Percentiles rank a stretch among this genome's conserved stretches.
phyloP scores from a whole-genome alignment of 495 filamentous ascomycete genomes.

The Penicillium samsonianum region DNA sequence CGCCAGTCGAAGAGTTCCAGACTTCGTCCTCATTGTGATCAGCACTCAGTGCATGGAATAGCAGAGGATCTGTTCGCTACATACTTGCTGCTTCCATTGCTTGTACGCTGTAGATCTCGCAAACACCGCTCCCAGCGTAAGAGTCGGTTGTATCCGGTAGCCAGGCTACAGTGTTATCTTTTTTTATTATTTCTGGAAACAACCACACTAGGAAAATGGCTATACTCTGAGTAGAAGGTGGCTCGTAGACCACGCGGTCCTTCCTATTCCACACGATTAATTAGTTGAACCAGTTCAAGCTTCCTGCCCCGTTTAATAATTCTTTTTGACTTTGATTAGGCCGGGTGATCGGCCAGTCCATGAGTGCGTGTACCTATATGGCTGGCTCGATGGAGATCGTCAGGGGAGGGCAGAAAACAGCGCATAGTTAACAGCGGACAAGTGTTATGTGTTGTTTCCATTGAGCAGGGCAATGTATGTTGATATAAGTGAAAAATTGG shows the following conservation, averaged over 20 bases:
- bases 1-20: constrained; percentile 9
- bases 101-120: not conserved
- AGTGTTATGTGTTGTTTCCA: not conserved
- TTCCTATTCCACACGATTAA: not conserved
- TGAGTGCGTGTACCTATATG: not conserved
- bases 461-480: not conserved
- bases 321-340: not conserved
- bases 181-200: not conserved
- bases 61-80: not conserved
- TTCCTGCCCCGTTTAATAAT: not conserved
- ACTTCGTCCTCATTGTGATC: constrained; percentile 1
- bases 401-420: constrained; percentile 15
- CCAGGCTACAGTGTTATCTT: constrained; percentile 7
- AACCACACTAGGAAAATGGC: not conserved
- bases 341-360: constrained; percentile 15
- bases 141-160: not conserved
- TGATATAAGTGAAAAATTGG: not conserved
- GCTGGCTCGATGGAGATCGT: constrained; percentile 7
- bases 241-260: not conserved
- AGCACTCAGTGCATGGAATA: not conserved
- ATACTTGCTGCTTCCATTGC: not conserved
- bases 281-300: not conserved
- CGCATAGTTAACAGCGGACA: not conserved
- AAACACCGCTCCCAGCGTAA: not conserved
- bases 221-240: constrained; percentile 12